These are phyloP conservation scores for Yamadazyma trypodendri DNA, from an alignment of 1,139 yeast species.

Conservation along the genomic window DNA sequence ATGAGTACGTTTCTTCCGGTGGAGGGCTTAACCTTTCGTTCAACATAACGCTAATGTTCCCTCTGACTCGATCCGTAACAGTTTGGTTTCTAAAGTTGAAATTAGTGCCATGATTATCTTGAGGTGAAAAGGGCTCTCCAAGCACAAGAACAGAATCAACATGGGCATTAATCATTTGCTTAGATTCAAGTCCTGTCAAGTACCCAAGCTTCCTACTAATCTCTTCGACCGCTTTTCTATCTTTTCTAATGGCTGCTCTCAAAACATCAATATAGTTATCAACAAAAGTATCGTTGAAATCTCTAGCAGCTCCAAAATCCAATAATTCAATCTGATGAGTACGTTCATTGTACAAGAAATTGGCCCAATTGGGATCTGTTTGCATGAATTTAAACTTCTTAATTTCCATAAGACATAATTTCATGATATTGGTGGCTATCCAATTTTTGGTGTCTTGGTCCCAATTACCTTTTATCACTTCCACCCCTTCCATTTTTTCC, in stretches of 20 bases:
- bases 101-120: slow-evolving; percentile 42
- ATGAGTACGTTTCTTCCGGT: slow-evolving; percentile 94
- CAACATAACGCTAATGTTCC: slow-evolving; percentile 83
- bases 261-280: slow-evolving; percentile 67
- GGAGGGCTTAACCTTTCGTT: slow-evolving; percentile 93
- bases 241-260: slow-evolving; percentile 73
- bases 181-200: slow-evolving; percentile 86
- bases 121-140: slow-evolving; percentile 85
- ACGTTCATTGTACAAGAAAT: slow-evolving; percentile 74
- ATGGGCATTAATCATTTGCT: slow-evolving; percentile 87
- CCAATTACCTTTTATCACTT: slow-evolving; percentile 77
- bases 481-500: slow-evolving; percentile 83
- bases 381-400: slow-evolving; percentile 90
- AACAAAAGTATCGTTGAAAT: slow-evolving; percentile 64
- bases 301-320: slow-evolving; percentile 95
- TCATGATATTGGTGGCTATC: slow-evolving; percentile 85
- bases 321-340: slow-evolving; percentile 74
- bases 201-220: slow-evolving; percentile 79
- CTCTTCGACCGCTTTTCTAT: slow-evolving; percentile 61
- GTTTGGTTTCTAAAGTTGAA: slow-evolving; percentile 84
- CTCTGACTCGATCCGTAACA: slow-evolving; percentile 88
- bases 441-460: slow-evolving; percentile 71
- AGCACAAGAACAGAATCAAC: slow-evolving; percentile 85
- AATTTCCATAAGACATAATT: slow-evolving; percentile 81
- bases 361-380: slow-evolving; percentile 99